Conservation (phyloP, 116 monocot species). For the Cymodocea nodosa region DNA sequence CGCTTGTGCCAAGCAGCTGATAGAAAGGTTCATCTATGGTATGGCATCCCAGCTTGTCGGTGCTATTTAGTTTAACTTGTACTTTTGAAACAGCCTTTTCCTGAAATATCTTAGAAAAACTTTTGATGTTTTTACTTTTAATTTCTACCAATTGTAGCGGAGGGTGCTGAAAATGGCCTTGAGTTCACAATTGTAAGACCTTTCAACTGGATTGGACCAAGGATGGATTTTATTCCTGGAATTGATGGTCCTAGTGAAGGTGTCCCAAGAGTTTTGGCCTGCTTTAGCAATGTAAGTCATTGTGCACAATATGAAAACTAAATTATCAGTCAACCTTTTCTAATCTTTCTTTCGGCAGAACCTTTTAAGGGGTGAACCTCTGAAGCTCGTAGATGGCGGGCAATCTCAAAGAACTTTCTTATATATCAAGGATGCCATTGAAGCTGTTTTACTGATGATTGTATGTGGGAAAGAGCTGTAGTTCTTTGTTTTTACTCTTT, state of each 20-base stretch:
- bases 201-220: constrained; percentile 95
- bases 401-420: constrained; percentile 86
- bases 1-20: constrained; percentile 94
- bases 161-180: constrained; percentile 84
- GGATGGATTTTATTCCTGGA: constrained; percentile 97
- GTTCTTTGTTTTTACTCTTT: too few species aligned
- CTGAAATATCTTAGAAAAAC: not conserved
- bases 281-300: constrained; percentile 53
- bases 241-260: constrained; percentile 97
- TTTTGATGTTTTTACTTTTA: not conserved
- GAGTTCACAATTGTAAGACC: constrained; percentile 91
- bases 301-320: too few species aligned
- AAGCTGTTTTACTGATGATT: constrained; percentile 4
- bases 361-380: constrained; percentile 57
- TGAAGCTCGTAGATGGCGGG: constrained; percentile 93
- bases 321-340: too few species aligned
- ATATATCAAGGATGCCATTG: constrained; percentile 34
- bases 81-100: too few species aligned
- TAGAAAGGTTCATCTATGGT: constrained; percentile 90
- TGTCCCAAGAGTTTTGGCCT: constrained; percentile 86
- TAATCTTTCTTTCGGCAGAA: too few species aligned
- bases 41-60: not conserved
- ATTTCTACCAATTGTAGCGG: constrained; percentile 28
- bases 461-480: too few species aligned
- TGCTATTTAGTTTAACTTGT: not conserved